Percentiles rank a stretch among this genome's conserved stretches.
These are phyloP conservation scores for Dendrobium catenatum DNA, from an alignment of 106 monocot species.

Conservation along the genomic window DNA sequence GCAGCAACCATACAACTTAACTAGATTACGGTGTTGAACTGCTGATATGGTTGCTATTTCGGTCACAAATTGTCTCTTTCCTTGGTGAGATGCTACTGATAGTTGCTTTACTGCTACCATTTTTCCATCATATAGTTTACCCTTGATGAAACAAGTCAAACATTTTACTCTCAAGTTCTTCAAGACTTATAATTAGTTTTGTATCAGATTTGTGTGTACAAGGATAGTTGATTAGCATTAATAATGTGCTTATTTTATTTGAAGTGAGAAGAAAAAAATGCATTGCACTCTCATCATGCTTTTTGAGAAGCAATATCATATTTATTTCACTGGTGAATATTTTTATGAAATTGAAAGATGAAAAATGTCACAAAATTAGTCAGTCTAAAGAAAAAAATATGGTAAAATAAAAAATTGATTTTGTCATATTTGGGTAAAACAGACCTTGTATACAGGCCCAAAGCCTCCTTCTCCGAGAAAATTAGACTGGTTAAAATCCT, in stretches of 20 bases:
- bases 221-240: no score
- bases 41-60: conserved; percentile 84
- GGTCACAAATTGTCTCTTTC: conserved; percentile 70
- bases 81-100: conserved; percentile 59
- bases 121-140: conserved; percentile 69
- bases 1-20: conserved; percentile 82
- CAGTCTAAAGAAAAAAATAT: no score
- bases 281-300: neutral
- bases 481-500: no score
- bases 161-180: no score
- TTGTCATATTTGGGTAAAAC: neutral
- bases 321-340: neutral
- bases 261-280: neutral
- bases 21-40: conserved; percentile 86
- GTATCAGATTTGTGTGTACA: no score
- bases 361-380: neutral
- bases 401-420: neutral
- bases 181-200: no score
- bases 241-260: no score
- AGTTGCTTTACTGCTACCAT: conserved; percentile 12
- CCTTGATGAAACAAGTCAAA: conserved; percentile 31
- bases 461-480: conserved; percentile 44
- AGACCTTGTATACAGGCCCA: conserved; percentile 62
- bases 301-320: neutral
- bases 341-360: neutral